Evolutionary conservation across 768 basidiomycete species (phyloP), one percentile per base, ranked within the genome.

Genomic region (Thelephora ganbajun): DNA sequence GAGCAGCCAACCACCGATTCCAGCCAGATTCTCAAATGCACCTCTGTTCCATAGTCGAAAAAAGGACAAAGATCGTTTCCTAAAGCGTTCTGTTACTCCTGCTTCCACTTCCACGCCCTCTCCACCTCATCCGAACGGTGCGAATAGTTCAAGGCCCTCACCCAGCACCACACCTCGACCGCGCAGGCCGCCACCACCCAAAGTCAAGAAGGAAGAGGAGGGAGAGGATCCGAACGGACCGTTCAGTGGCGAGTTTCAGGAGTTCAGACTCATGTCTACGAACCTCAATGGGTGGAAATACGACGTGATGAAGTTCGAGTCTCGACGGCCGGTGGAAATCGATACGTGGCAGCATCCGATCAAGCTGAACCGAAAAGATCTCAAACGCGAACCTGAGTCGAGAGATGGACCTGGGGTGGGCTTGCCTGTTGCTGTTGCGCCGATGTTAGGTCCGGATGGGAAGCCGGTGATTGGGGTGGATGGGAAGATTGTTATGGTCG

Each of bases 291-390:
- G 83, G 22, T 90, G 87, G 86, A 87, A 84, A 59, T 87, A 89
- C 71, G 85, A 91, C 65, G 77, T 92, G 50, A 88, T 92, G 83
- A 89, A 89, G 63, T 89, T 93, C 61, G 80, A 86, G 61, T 77
- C 80, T 33, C 73, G 81, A 48, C 82, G 82, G 57, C 67, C 72
- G 13, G 66, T 87, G 48, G 85, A 90, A 59, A 70, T 88, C 47
- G 69, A 69, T 45, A 63, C 66, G 26, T 91, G 89, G 83, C 61
- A 68, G 30, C 67, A 67, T 50, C 90, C 90, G 12, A 80, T 92
- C 58, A 87, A 84, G 66, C 69, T 93, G 55, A 93, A 93, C 63
- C 72, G 90, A 57, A 92, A 91, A 64, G 85, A 93, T 55, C 62
- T 82, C 49, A 67, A 77, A 53, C 69, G 74, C 45, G 75, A 78